Conservation (phyloP, 2,329 filamentous ascomycete genomes). For the Beauveria medogensis region DNA sequence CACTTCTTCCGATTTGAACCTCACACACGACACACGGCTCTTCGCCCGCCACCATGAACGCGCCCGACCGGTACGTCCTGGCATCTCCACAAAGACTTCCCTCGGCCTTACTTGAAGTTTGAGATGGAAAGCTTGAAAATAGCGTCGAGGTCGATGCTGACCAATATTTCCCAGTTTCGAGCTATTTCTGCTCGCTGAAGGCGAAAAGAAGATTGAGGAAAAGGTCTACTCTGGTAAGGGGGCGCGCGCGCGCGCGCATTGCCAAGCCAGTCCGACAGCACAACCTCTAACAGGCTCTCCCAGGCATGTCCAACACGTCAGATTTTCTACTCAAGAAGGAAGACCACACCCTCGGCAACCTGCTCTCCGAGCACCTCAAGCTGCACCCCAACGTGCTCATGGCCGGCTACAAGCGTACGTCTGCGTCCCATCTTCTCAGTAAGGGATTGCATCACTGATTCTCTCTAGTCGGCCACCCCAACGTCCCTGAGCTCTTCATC, state of each 20-base stretch:
- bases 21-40: not conserved
- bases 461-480: constrained; percentile 46
- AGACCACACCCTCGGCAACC: constrained; percentile 90
- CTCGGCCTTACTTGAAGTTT: not conserved
- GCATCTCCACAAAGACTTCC: not conserved
- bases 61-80: constrained; percentile 44
- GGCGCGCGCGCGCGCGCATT: not conserved
- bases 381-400: constrained; percentile 78
- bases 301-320: constrained; percentile 82
- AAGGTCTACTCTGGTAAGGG: constrained; percentile 78
- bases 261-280: too few species aligned
- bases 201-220: constrained; percentile 89
- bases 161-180: constrained; percentile 60
- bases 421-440: not conserved
- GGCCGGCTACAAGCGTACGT: constrained; percentile 79
- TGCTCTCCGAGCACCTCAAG: constrained; percentile 78
- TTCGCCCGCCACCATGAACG: constrained; percentile 37
- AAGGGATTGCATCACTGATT: constrained; percentile 14
- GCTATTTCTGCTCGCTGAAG: constrained; percentile 78
- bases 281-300: not conserved
- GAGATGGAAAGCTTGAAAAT: not conserved
- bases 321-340: constrained; percentile 96
- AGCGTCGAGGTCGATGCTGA: constrained; percentile 12
- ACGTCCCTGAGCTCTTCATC: constrained; percentile 55
- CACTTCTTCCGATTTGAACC: not conserved